Conservation (phyloP, 352 stramenopile genomes). For the Aphanomyces stellatus region DNA sequence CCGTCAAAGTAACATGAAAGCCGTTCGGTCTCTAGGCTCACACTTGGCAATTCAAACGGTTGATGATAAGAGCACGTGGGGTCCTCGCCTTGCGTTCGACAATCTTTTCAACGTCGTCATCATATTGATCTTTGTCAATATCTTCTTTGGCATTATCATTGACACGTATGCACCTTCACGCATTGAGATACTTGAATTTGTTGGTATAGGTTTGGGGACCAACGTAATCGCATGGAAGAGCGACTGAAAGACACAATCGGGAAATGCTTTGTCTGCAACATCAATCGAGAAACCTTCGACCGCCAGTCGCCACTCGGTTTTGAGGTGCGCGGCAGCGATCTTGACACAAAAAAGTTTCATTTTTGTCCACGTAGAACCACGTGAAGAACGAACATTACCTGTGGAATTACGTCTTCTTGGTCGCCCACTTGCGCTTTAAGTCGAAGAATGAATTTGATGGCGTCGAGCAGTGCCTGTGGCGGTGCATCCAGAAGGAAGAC, state of each 20-base stretch:
- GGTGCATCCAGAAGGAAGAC: not conserved
- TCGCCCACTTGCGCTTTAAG: slow-evolving; percentile 9
- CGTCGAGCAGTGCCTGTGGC: slow-evolving; percentile 11
- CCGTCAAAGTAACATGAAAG: not conserved
- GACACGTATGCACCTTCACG: not conserved
- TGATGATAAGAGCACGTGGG: not conserved
- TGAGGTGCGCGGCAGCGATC: too few relatives aligned
- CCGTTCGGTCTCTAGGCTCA: not conserved
- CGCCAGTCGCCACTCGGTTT: not conserved
- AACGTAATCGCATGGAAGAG: not conserved
- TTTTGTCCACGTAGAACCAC: not conserved
- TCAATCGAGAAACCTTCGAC: slow-evolving; percentile 8
- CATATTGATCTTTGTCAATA: slow-evolving; percentile 5
- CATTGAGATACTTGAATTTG: not conserved
- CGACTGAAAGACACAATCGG: not conserved
- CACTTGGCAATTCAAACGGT: not conserved
- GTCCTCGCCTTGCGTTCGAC: slow-evolving; percentile 7
- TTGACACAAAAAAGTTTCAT: not conserved
- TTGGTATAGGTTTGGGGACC: slow-evolving; percentile 11
- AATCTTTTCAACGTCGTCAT: slow-evolving; percentile 14
- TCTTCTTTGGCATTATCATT: slow-evolving; percentile 18
- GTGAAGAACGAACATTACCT: slow-evolving; percentile 1
- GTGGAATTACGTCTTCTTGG: slow-evolving; percentile 16
- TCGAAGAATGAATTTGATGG: slow-evolving; percentile 2
- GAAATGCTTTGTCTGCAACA: slow-evolving; percentile 6